phyloP scores from a whole-genome alignment of 1,284 basidiomycete genomes.

The Fereydounia khargensis region DNA sequence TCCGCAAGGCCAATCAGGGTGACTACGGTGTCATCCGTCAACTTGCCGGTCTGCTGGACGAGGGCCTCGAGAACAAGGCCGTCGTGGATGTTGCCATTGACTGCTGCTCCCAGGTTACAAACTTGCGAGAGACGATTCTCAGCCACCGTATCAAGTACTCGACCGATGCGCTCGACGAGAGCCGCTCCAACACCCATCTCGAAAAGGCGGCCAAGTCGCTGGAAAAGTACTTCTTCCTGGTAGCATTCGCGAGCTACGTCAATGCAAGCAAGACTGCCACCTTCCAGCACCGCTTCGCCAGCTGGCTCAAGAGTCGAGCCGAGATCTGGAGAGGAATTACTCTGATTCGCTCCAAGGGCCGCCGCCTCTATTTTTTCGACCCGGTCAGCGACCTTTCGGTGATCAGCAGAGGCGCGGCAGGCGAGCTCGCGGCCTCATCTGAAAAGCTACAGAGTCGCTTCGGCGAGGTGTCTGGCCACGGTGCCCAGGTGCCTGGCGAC shows the following conservation, averaged over 20 bases:
- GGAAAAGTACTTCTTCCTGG: constrained; percentile 79
- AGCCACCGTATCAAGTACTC: constrained; percentile 43
- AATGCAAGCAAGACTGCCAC: constrained; percentile 67
- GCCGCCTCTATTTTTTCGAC: constrained; percentile 54
- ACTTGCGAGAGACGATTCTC: constrained; percentile 53
- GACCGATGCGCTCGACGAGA: constrained; percentile 38
- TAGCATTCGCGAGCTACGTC: constrained; percentile 89
- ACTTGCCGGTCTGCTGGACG: constrained; percentile 50
- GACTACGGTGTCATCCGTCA: constrained; percentile 52
- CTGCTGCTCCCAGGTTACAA: constrained; percentile 49
- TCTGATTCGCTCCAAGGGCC: constrained; percentile 36
- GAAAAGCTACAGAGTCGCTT: constrained; percentile 30
- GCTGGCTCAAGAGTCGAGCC: constrained; percentile 79
- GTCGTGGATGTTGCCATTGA: constrained; percentile 53
- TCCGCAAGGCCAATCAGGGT: constrained; percentile 49
- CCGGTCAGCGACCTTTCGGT: constrained; percentile 51
- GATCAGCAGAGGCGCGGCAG: constrained; percentile 35
- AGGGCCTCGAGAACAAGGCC: constrained; percentile 49
- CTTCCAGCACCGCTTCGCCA: constrained; percentile 74
- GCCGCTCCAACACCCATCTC: constrained; percentile 32
- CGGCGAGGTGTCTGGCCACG: constrained; percentile 29
- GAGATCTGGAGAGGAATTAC: constrained; percentile 76
- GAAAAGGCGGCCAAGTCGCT: constrained; percentile 57
- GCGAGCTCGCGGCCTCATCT: constrained; percentile 30
- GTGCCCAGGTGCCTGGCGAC: constrained; percentile 47